Conservation (phyloP, 257 asterid genomes). For the Solanum clarkiae region DNA sequence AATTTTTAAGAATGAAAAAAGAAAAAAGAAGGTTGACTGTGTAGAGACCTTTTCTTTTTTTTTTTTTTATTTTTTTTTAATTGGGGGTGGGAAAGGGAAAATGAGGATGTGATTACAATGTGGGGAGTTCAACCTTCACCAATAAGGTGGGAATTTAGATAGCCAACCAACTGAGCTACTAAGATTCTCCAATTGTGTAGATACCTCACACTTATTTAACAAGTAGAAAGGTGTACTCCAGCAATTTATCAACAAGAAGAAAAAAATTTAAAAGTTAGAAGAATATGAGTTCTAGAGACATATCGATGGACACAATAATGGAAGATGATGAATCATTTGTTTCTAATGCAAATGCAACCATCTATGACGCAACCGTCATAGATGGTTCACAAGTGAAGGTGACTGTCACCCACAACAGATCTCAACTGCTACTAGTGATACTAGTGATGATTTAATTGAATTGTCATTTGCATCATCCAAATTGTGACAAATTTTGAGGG, state of each 20-base stretch:
- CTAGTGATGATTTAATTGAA: not conserved
- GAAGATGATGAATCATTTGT: not conserved
- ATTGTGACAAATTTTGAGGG: not conserved
- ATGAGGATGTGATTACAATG: too few relatives aligned
- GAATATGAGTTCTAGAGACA: not conserved
- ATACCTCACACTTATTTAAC: not conserved
- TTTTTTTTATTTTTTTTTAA: too few relatives aligned
- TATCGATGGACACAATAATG: not conserved
- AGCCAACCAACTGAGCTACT: too few relatives aligned
- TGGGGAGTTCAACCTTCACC: too few relatives aligned
- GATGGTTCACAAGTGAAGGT: not conserved
- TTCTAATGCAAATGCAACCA: not conserved
- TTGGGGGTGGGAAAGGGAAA: too few relatives aligned
- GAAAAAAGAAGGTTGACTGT: too few relatives aligned
- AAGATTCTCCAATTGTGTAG: too few relatives aligned
- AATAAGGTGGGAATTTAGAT: too few relatives aligned
- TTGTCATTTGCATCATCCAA: not conserved
- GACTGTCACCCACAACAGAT: not conserved
- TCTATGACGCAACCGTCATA: rapidly evolving
- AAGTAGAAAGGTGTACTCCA: not conserved
- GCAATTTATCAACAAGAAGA: too few relatives aligned
- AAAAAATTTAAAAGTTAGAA: not conserved
- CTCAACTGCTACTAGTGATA: not conserved
- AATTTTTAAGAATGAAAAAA: too few relatives aligned
- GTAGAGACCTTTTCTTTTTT: too few relatives aligned